phyloP scores from a whole-genome alignment of 306 rosid genomes.

The Gastrolobium bilobum region DNA sequence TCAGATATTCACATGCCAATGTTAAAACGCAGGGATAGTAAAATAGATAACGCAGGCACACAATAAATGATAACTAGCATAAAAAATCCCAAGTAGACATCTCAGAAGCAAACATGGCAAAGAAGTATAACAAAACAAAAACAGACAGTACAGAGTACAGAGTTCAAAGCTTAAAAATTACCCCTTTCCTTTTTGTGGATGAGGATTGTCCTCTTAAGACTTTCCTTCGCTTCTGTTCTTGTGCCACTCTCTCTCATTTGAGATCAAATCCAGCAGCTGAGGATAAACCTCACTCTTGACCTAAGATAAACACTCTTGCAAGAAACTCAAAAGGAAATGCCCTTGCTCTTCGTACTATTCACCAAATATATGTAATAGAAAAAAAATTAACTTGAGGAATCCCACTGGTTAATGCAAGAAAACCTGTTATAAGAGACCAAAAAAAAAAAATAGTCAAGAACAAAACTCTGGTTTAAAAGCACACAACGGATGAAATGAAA shows the following conservation, averaged over 20 bases:
- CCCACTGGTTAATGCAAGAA: constrained; percentile 44
- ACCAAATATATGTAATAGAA: constrained; percentile 20
- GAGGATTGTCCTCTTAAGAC: constrained; percentile 63
- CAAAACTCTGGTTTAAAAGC: background rate
- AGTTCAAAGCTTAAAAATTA: constrained; percentile 33
- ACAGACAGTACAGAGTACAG: constrained; percentile 39
- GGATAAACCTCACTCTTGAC: constrained; percentile 67
- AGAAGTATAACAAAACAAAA: constrained; percentile 50
- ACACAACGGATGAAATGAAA: background rate
- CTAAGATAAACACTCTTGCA: constrained; percentile 28
- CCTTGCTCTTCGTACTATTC: background rate
- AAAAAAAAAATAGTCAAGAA: background rate
- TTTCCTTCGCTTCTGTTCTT: constrained; percentile 53
- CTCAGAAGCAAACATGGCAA: constrained; percentile 44
- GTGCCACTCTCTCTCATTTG: constrained; percentile 66
- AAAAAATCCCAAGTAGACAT: constrained; percentile 49
- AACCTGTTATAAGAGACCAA: constrained; percentile 26
- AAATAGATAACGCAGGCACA: constrained; percentile 34
- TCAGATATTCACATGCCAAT: constrained; percentile 53
- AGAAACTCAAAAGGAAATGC: constrained; percentile 20
- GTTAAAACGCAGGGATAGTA: constrained; percentile 34
- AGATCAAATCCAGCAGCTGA: constrained; percentile 74
- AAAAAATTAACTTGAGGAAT: background rate
- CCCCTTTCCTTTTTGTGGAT: constrained; percentile 18
- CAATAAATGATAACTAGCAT: constrained; percentile 45